Evolutionary conservation across 2,329 filamentous ascomycete genomes (phyloP), one percentile per base, ranked within the genome.

Genomic region (Sporothrix inflata): DNA sequence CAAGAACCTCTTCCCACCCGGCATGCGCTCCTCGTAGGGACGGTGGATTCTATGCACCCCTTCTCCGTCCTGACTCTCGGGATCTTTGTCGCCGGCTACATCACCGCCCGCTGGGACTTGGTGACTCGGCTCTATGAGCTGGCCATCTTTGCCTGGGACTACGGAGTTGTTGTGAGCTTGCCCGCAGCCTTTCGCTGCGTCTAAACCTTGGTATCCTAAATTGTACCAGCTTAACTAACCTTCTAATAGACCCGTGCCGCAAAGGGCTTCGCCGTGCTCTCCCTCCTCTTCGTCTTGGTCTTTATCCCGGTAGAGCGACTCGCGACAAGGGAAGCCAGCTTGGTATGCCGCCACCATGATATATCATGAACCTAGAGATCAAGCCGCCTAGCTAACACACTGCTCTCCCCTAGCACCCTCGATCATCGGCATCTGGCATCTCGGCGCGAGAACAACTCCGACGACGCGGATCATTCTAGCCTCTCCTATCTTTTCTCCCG

Each of bases 31-130:
- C 78, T 80, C 77, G 71, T 78, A 79, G 76, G 76, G 79, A 80
- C 81, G 83, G 79, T 82, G 71, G 83, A 80, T 84, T 88, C 86
- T 87, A 98, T 98, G 95, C 94, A 98, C 94, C 94, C 94, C 80
- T 98, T 98, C 86, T 98, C 95, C 75, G 86, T 95, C 82, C 89
- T 98, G 83, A 97, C 94, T 79, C 90, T 97, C 85, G 94, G 92
- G 85, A 98, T 99, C 86, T 99, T 99, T 86, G 92, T 98, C 88
- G 95, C 96, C 85, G 96, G 96, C 83, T 99, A 99, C 88, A 98
- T 95, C 82, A 99, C 96, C 84, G 96, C 96, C 81, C 92, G 96
- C 87, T 99, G 96, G 94, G 96, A 98, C 84, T 91, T 99, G 75
- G 94, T 98, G 77, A 98, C 95, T 78, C 91, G 94, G 79, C 88